Conservation (phyloP, 2,329 filamentous ascomycete genomes). For the Neoarthrinium moseri region DNA sequence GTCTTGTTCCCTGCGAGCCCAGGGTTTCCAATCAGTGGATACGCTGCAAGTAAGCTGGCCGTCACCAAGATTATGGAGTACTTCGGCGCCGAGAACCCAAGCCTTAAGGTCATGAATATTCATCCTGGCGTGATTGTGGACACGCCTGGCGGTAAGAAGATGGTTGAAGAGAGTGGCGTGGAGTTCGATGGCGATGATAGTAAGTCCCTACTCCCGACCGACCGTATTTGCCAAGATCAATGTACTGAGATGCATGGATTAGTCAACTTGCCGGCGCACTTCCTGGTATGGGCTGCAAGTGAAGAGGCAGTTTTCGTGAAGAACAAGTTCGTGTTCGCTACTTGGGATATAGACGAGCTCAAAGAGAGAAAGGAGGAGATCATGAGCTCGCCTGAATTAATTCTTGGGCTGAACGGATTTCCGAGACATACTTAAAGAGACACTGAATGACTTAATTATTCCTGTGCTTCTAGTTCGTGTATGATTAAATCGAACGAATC, state of each 20-base stretch:
- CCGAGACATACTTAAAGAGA: too few relatives aligned
- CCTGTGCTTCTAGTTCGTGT: too few relatives aligned
- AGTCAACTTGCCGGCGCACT: slow-evolving; percentile 12
- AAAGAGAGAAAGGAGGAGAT: slow-evolving; percentile 16
- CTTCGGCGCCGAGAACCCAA: slow-evolving; percentile 19
- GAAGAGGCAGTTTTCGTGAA: slow-evolving; percentile 20
- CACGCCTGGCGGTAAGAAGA: slow-evolving; percentile 17
- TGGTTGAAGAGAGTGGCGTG: slow-evolving; percentile 16
- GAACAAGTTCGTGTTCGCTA: slow-evolving; percentile 20
- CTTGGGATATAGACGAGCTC: slow-evolving; percentile 20
- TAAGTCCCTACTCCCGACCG: slow-evolving; percentile 8
- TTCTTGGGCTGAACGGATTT: slow-evolving; percentile 19
- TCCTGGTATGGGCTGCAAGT: slow-evolving; percentile 19
- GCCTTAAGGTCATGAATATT: slow-evolving; percentile 16
- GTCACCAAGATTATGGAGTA: slow-evolving; percentile 21
- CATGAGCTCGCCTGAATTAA: slow-evolving; percentile 14
- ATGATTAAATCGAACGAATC: too few relatives aligned
- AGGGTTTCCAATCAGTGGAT: slow-evolving; percentile 37
- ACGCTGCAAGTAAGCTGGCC: slow-evolving; percentile 27
- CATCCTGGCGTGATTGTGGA: slow-evolving; percentile 17
- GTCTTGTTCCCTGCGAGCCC: slow-evolving; percentile 27
- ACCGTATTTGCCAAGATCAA: neutral
- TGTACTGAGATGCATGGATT: neutral
- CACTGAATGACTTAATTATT: too few relatives aligned
- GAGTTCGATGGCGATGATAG: slow-evolving; percentile 20